Evolutionary conservation across 805 yeast species (phyloP), one percentile per base, ranked within the genome.

Genomic region (Nakazawaea laoshanensis): DNA sequence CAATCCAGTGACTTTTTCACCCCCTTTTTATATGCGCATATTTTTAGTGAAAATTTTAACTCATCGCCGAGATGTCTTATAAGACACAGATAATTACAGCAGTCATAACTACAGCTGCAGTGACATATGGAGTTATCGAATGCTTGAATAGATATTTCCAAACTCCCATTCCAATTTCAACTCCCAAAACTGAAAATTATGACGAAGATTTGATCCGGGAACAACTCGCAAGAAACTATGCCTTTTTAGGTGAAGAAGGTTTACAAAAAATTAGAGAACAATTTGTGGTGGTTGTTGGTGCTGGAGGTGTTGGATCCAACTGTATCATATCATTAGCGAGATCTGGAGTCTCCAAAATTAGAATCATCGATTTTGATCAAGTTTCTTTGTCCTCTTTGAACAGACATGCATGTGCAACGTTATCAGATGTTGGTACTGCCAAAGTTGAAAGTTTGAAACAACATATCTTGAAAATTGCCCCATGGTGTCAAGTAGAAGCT

Each of bases 291-390:
- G 82, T 89, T 11, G 77, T 74, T 19, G 98, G 99, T 19, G 92
- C 89, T 12, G 99, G 99, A 38, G 99, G 99, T 38, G 99, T 92
- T 25, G 99, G 99, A 2, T 88, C 96, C 0, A 88, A 96, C 89
- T 95, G 80, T 16, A 78, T 82, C 9, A 80, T 94, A 8, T 85
- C 94, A 82, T 66, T 92, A 36, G 81, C 83, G 2, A 75, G 99
- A 47, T 83, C 95, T 12, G 99, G 99, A 11, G 78, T 88, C 24
- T 78, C 81, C 14, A 70, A 73, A 38, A 53, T 92, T 33, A 70
- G 87, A 44, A 67, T 92, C 36, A 76, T 92, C 34, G 99, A 92
- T 57, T 92, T 92, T 52, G 99, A 92, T 55, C 99, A 92, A 60
- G 96, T 92, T 18, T 77, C 96, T 2, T 63, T 92, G 38, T 82